Evolutionary conservation across 2,329 filamentous ascomycete genomes (phyloP), one percentile per base, ranked within the genome.

Genomic region (Hansfordia pulvinata): DNA sequence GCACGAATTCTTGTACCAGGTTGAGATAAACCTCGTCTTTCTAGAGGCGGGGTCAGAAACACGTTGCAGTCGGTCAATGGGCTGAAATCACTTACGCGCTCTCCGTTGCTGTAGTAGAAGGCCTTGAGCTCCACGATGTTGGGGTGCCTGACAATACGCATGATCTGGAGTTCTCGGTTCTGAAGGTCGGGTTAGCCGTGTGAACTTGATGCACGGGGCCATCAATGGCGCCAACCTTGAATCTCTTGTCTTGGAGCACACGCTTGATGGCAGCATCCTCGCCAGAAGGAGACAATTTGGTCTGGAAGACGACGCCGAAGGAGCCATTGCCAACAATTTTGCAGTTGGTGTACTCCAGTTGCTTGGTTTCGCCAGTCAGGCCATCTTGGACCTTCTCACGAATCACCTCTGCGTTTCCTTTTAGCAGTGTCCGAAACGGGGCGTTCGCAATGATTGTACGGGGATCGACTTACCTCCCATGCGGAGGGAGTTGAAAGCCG

Each of bases 291-390:
- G 88, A 88, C 46, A 98, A 71, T 64, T 96, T 96, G 31, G 90
- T 98, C 63, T 98, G 90, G 57, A 98, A 98, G 38, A 98, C 90
- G 26, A 98, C 88, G 39, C 90, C 90, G 44, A 98, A 98, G 19
- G 88, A 96, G 41, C 90, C 90, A 61, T 98, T 98, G 53, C 90
- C 90, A 25, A 98, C 90, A 47, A 98, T 96, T 64, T 98, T 98
- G 67, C 88, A 96, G 54, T 96, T 90, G 30, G 90, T 96, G 58
- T 98, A 98, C 54, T 93, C 84, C 60, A 98, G 75, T 47, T 98
- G 90, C 55, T 83, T 79, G 46, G 85, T 93, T 56, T 98, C 90
- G 45, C 90, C 90, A 10, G 90, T 98, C 40, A 93, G 65, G 52
- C 90, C 90, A 67, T 98, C 90, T 57, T 98, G 90, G 41, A 98